Evolutionary conservation across 805 yeast genomes (phyloP), one percentile per base, ranked within the genome.

Genomic region (Hanseniaspora thailandica): DNA sequence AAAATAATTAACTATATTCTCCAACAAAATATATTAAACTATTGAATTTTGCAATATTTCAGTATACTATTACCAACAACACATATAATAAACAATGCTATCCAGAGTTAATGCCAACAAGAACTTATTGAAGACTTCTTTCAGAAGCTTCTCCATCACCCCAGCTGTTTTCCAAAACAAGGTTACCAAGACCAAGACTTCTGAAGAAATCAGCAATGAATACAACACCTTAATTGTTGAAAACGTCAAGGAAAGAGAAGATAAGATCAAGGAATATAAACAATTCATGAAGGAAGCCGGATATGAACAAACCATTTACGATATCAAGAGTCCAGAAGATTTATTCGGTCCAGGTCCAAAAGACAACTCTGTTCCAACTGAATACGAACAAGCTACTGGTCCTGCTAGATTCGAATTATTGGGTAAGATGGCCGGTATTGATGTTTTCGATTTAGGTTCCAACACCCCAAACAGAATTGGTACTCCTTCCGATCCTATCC

Each of bases 331-430:
- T 28, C 34, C 45, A 15, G 54, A 50, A 19, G 54, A 50, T 13
- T 78, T 90, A 69, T 78, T 88, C 61, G 96, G 97, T 70, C 81
- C 84, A 54, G 97, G 97, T 79, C 95, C 95, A 60, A 71, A 74
- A 61, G 76, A 78, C 61, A 95, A 90, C 61, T 75, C 82, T 48
- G 82, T 93, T 66, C 97, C 97, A 69, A 81, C 95, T 57, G 96
- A 89, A 70, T 68, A 86, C 61, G 96, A 93, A 65, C 97, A 90
- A 76, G 88, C 97, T 64, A 93, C 98, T 49, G 98, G 98, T 84
- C 76, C 90, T 66, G 97, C 86, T 73, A 88, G 98, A 81, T 77
- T 89, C 61, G 98, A 93, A 77, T 70, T 85, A 62, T 79, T 93
- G 65, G 97, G 94, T 74, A 85, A 87, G 72, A 74, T 86, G 68